These are phyloP conservation scores for Lantana camara DNA, from an alignment of 257 asterid genomes.

Conservation along the genomic window DNA sequence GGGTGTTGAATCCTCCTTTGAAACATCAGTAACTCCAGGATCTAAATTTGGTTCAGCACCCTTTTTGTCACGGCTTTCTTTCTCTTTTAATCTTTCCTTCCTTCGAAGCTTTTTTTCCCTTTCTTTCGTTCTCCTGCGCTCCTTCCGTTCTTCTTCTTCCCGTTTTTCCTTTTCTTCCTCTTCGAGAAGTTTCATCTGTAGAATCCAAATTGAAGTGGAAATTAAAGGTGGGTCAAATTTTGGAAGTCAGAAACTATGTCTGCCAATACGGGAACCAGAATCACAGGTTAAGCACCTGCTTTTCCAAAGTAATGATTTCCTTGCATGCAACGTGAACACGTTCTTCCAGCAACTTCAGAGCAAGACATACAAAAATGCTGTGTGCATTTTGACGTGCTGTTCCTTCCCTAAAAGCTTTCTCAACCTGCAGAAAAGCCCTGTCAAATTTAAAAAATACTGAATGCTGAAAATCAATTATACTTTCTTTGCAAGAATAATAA, in stretches of 20 bases:
- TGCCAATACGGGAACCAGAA: slow-evolving; percentile 24
- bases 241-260: slow-evolving; percentile 13
- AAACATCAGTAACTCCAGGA: slow-evolving; percentile 41
- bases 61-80: slow-evolving; percentile 73
- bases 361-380: slow-evolving; percentile 93
- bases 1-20: slow-evolving; percentile 43
- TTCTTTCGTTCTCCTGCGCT: slow-evolving; percentile 83
- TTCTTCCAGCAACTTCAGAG: slow-evolving; percentile 84
- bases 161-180: slow-evolving; percentile 99
- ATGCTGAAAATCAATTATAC: slow-evolving; percentile 15
- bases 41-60: slow-evolving; percentile 43
- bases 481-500: no score
- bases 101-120: slow-evolving; percentile 89
- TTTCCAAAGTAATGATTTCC: slow-evolving; percentile 89
- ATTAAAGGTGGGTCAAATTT: slow-evolving; percentile 28
- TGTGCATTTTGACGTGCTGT: slow-evolving; percentile 99
- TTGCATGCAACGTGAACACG: slow-evolving; percentile 93
- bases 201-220: slow-evolving; percentile 29
- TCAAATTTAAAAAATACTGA: slow-evolving; percentile 28
- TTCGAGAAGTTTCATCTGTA: slow-evolving; percentile 91
- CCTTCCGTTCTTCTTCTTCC: slow-evolving; percentile 81
- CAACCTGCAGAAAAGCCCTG: slow-evolving; percentile 64
- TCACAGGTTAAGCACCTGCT: slow-evolving; percentile 64
- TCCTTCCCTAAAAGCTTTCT: slow-evolving; percentile 99
- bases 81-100: slow-evolving; percentile 89